Evolutionary conservation across 352 stramenopile species (phyloP), one percentile per base, ranked within the genome.

Genomic region (Thraustochytrium striatum): DNA sequence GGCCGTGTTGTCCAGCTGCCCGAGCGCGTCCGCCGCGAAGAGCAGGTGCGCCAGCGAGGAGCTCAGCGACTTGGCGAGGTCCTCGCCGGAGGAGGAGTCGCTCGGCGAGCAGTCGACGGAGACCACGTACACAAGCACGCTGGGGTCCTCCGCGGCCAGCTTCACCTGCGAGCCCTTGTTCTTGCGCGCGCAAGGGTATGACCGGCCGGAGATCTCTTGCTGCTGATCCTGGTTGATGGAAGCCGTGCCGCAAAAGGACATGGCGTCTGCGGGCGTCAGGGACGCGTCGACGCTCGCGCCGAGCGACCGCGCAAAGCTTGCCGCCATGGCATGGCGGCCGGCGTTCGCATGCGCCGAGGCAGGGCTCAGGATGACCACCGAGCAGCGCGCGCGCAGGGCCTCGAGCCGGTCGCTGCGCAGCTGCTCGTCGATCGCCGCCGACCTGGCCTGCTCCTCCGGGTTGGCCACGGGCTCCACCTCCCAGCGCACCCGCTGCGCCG

Each of bases 401-500:
- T 72, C 32, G 1, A 75, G 41, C 11, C 65, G 65, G 25, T 75
- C 65, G 19, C 32, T 38, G 8, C 65, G 65, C 30, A 75, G 65
- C 52, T 75, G 44, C n/a, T n/a, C 44, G 50, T 75, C 65, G 25
- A 75, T 75, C 35, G 16, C 11, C 2, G 65, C 65, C n/a, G 65
- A 75, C 25, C 32, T 38, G 13, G 65, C 65, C 1, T 47, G 41
- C 44, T 61, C 65, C 36, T 75, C 65, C 25, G 39, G 28, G 5
- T 30, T 61, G 30, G 44, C 65, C 19, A 39, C 44, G 19, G 65
- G 65, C 25, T 75, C 65, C 65, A 55, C 3, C 32, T 9, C 47
- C 47, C 47, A 55, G n/a, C 47, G 25, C 47, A 16, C 47, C 47
- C 16, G 25, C 47, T 16, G 16, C 25, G 47, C 25, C 25, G 47